A percentile compares a stretch with the other conserved stretches of the same genome.
These are phyloP conservation scores for Thermomucor indicae-seudaticae DNA, from an alignment of 371 early-diverging fungal species.

Conservation along the genomic window DNA sequence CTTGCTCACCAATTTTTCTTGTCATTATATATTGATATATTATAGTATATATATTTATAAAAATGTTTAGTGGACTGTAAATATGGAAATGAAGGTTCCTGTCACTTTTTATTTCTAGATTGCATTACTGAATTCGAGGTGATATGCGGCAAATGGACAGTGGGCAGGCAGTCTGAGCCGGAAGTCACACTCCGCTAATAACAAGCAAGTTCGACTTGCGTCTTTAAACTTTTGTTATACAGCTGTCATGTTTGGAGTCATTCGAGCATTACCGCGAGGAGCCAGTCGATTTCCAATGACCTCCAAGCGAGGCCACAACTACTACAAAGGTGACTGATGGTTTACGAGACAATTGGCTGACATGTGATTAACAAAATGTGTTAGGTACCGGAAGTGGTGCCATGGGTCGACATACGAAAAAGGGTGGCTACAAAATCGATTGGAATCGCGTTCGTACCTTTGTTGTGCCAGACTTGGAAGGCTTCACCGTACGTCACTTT, in stretches of 20 bases:
- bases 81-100: too few relatives aligned
- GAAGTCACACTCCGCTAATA: too few relatives aligned
- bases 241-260: conserved; percentile 65
- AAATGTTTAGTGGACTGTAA: too few relatives aligned
- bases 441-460: conserved; percentile 75
- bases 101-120: too few relatives aligned
- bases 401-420: conserved; percentile 81
- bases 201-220: too few relatives aligned
- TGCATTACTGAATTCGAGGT: too few relatives aligned
- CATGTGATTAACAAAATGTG: not conserved
- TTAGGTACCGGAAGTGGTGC: conserved; percentile 79
- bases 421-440: conserved; percentile 71
- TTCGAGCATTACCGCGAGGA: conserved; percentile 68
- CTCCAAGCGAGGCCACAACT: conserved; percentile 78
- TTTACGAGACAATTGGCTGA: not conserved
- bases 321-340: conserved; percentile 68
- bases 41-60: conserved; percentile 3
- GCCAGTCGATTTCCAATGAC: conserved; percentile 75
- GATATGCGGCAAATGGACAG: too few relatives aligned
- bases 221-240: too few relatives aligned
- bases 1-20: not conserved
- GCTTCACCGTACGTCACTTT: conserved; percentile 54
- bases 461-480: conserved; percentile 74
- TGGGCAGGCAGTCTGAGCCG: too few relatives aligned
- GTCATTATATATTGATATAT: conserved; percentile 1